phyloP scores from a whole-genome alignment of 768 basidiomycete genomes.

The Lentinula boryana region DNA sequence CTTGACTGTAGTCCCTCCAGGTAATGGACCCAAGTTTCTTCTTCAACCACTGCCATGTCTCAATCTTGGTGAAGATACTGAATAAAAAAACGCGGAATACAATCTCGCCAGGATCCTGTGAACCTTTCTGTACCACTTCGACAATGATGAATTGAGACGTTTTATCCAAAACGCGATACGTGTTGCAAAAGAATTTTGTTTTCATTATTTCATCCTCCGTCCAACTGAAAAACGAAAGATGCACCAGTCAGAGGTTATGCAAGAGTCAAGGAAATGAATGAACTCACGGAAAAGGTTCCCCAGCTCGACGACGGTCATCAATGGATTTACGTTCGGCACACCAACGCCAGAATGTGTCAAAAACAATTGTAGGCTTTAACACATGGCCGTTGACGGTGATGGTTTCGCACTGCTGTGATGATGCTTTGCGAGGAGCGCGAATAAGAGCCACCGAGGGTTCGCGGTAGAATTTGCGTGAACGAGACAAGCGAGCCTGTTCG shows the following conservation, averaged over 20 bases:
- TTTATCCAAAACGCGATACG: slow-evolving; percentile 69
- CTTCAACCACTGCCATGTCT: slow-evolving; percentile 63
- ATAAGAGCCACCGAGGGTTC: not conserved
- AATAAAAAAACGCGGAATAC: slow-evolving; percentile 69
- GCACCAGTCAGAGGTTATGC: slow-evolving; percentile 12
- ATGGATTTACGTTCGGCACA: slow-evolving; percentile 54
- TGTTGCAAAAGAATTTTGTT: slow-evolving; percentile 62
- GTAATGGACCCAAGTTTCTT: slow-evolving; percentile 49
- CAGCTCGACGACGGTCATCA: slow-evolving; percentile 47
- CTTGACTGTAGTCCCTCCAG: slow-evolving; percentile 52
- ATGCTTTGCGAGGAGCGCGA: not conserved
- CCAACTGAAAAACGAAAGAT: slow-evolving; percentile 41
- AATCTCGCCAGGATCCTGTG: slow-evolving; percentile 53
- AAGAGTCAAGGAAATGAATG: not conserved
- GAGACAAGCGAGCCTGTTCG: not conserved
- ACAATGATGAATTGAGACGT: slow-evolving; percentile 61
- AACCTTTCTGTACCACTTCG: slow-evolving; percentile 66
- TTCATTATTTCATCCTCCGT: slow-evolving; percentile 56
- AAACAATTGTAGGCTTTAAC: slow-evolving; percentile 43
- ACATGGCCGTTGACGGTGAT: slow-evolving; percentile 32
- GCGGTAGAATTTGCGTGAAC: not conserved
- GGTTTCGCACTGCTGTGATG: not conserved
- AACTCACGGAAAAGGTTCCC: slow-evolving; percentile 46
- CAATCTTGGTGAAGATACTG: slow-evolving; percentile 64
- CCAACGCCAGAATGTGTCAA: slow-evolving; percentile 58